phyloP scores from a whole-genome alignment of 176 grass and related monocot genomes.

The Aegilops tauschii region DNA sequence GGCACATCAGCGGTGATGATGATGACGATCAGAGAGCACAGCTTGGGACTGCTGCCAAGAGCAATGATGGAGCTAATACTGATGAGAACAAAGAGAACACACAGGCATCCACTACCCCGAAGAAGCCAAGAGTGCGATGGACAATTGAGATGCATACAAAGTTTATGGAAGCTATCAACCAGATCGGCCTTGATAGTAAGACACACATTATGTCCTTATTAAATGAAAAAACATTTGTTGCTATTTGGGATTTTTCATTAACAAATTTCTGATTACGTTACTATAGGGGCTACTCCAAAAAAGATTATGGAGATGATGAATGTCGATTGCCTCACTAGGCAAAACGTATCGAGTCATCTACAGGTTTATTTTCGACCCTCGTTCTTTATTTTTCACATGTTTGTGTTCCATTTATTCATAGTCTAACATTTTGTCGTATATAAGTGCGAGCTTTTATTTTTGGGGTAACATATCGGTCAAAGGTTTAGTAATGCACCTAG shows the following conservation, averaged over 20 bases:
- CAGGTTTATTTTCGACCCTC: constrained; percentile 47
- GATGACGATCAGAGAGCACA: neutral
- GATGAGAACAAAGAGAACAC: neutral
- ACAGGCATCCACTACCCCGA: neutral
- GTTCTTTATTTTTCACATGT: neutral
- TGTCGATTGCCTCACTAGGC: constrained; percentile 48
- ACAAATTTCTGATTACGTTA: neutral
- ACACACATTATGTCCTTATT: neutral
- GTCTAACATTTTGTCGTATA: neutral
- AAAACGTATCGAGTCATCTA: constrained; percentile 63
- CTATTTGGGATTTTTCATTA: neutral
- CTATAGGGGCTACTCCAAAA: constrained; percentile 62
- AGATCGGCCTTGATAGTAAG: constrained; percentile 49
- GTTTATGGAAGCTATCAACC: constrained; percentile 47
- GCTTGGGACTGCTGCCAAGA: neutral
- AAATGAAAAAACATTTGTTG: neutral
- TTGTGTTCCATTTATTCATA: neutral
- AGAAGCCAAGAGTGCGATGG: constrained; percentile 57
- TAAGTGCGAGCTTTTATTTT: neutral
- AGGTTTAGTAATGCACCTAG: neutral
- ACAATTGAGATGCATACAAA: constrained; percentile 35
- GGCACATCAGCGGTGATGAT: neutral
- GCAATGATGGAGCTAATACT: constrained; percentile 3
- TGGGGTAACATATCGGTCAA: too few relatives aligned
- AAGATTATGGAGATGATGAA: constrained; percentile 70